Evolutionary conservation across 2,329 filamentous ascomycete species (phyloP).

Genomic region (Cylindrodendrum hubeiense): DNA sequence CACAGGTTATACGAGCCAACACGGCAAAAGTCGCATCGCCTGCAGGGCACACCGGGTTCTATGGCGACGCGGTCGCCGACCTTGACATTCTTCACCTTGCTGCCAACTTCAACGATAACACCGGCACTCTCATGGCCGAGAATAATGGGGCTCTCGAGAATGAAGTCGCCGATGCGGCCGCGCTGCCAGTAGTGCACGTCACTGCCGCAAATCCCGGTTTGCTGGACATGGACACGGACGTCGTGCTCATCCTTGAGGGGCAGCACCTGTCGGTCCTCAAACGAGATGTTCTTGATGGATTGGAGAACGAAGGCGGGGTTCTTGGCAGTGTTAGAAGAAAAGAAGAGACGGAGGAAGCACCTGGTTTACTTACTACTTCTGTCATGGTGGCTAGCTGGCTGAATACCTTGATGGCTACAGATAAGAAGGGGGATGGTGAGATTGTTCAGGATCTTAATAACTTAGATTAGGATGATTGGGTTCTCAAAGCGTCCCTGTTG

Average conservation of each 20-base stretch:
- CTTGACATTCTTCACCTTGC: constrained; percentile 21
- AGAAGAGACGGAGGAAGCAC: not conserved
- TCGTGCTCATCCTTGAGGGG: constrained; percentile 54
- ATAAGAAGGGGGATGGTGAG: not conserved
- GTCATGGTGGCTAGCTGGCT: constrained; percentile 21
- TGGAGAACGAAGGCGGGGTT: constrained; percentile 63
- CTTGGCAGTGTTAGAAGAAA: constrained; percentile 31
- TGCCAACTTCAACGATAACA: constrained; percentile 13
- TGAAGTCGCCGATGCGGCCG: constrained; percentile 56
- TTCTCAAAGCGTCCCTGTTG: constrained; percentile 1
- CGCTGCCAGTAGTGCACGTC: constrained; percentile 61
- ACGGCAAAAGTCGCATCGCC: constrained; percentile 56
- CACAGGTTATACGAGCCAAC: constrained; percentile 48
- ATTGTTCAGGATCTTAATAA: constrained; percentile 4
- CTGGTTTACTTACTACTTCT: constrained; percentile 25
- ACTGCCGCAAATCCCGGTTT: constrained; percentile 62
- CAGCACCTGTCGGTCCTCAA: constrained; percentile 58
- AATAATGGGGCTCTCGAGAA: constrained; percentile 19
- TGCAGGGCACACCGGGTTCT: constrained; percentile 60
- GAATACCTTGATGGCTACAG: constrained; percentile 13
- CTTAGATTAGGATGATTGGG: not conserved
- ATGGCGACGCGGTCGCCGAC: constrained; percentile 54
- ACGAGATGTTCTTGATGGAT: constrained; percentile 56
- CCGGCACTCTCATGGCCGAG: constrained; percentile 22
- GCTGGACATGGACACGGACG: constrained; percentile 58